Percentiles rank a stretch among this genome's conserved stretches.
phyloP scores from a whole-genome alignment of 108 stramenopile species.

The Cyclostephanos tholiformis region DNA sequence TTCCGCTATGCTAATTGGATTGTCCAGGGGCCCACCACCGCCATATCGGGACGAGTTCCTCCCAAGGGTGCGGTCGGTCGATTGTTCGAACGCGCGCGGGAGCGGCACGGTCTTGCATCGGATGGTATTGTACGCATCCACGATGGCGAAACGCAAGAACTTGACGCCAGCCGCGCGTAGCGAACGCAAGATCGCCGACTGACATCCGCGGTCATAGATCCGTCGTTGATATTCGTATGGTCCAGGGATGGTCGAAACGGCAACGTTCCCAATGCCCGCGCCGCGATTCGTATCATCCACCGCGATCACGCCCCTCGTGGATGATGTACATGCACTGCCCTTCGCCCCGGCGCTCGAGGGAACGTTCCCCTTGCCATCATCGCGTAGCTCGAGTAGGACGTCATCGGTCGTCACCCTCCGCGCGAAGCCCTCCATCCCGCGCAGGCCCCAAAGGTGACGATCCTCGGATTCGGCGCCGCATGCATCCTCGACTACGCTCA shows the following conservation, averaged over 20 bases:
- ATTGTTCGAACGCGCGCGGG: slow-evolving; percentile 26
- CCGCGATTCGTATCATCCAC: neutral
- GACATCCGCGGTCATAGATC: slow-evolving; percentile 13
- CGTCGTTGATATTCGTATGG: slow-evolving; percentile 26
- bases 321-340: slow-evolving; percentile 19
- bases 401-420: slow-evolving; percentile 56
- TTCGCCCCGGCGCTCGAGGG: neutral
- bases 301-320: slow-evolving; percentile 11
- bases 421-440: slow-evolving; percentile 68
- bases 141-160: slow-evolving; percentile 66
- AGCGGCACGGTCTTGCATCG: slow-evolving; percentile 72
- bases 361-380: neutral
- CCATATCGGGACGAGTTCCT: slow-evolving; percentile 1
- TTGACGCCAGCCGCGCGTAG: slow-evolving; percentile 73
- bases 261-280: neutral
- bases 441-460: slow-evolving; percentile 56
- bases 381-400: slow-evolving; percentile 55
- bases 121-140: slow-evolving; percentile 73
- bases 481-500: slow-evolving; percentile 77
- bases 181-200: slow-evolving; percentile 62
- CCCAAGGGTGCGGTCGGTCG: slow-evolving; percentile 5
- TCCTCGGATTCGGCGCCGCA: slow-evolving; percentile 60
- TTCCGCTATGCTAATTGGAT: slow-evolving; percentile 62
- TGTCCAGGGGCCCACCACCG: slow-evolving; percentile 24
- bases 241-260: slow-evolving; percentile 13